Evolutionary conservation across 257 asterid species (phyloP), one percentile per base, ranked within the genome.

Genomic region (Solanum pennellii): DNA sequence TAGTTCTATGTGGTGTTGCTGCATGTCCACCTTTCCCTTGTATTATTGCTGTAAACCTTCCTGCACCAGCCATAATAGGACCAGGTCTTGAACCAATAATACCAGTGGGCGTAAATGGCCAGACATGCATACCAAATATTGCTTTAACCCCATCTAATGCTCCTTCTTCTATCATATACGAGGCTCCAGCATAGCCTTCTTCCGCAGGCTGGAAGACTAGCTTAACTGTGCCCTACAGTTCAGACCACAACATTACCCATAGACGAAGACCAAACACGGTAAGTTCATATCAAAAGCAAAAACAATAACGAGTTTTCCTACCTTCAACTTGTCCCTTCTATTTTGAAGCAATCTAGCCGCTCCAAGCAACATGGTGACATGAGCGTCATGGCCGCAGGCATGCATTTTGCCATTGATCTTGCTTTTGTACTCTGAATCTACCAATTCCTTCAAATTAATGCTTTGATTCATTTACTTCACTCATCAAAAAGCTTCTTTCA

Each of bases 381-480:
- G 99, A 89, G 96, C 97, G 88, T 96, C 99, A 60, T 96, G 98
- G 86, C 98, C 98, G 86, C 99, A 96, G 9, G 99, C 98, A 86
- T 95, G 98, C 99, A 96, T 96, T 92, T 93, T 94, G 23, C 98
- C 99, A 76, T 92, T 86, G 37, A 91, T 83, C 92, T 95, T 95
- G 94, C 99, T 96, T 91, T 94, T 95, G 52, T 93, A 96, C 91
- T 96, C 98, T 98, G 98, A 96, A 35, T 96, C 98, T 44, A 95
- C 98, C 90, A 91, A 88, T 91, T 96, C 99, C 99, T 96, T 80
- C 83, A 87, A 49, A 85, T 76, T 18, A 86, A 89, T 45, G 44
- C 9, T 41, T 33, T 16, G 44, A 27, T 87, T 69, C 71, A 68
- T 68, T 44, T 47, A 85, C 80, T 73, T 47, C 8, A 79, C 23